Evolutionary conservation across 2,329 filamentous ascomycete genomes (phyloP), one percentile per base, ranked within the genome.

Genomic region (Microdochium trichocladiopsis): DNA sequence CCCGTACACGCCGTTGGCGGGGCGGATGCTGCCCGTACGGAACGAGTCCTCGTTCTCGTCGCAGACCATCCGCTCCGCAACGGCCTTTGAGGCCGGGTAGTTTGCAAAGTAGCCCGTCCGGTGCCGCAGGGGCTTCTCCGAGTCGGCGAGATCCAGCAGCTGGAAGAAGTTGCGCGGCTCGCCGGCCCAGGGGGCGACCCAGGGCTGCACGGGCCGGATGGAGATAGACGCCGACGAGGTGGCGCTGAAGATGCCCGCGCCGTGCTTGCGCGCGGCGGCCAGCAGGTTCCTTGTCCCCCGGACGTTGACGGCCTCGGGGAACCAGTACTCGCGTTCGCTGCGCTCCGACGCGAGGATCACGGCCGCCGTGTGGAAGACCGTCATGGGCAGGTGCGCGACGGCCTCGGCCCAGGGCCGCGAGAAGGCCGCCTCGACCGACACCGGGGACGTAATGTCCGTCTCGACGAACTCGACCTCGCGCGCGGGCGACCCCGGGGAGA

Each of bases 301-400:
- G 23, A 80, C 68, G 55, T 83, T 83, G 51, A 81, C 76, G 18
- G 67, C 63, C 49, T 69, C 69, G 51, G 71, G 70, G 24, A 72
- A 70, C 23, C 67, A 61, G 55, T 81, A 78, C 28, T 76, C 66
- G 28, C 69, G 62, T 47, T 61, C 59, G 49, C 71, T 68, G 6
- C 79, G 72, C 52, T 82, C 78, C 16, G 68, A 71, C 0, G 76
- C 72, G 11, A 77, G 68, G 53, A 83, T 81, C 4, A 73, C 68
- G 1, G 79, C 79, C 2, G 78, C 79, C 1, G 75, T 81, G 64
- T 83, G 79, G 58, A 78, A 80, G 14, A 83, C 78, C 1, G 78
- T 81, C 23, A 83, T 63, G 1, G 79, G 78, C 3, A 75, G 66
- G 4, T 62, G 48, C 4, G 72, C 66, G 4, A 72, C 66, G 1